Base-by-base conservation (phyloP, 2,329 filamentous ascomycete species). In the Anisogramma anomala region DNA sequence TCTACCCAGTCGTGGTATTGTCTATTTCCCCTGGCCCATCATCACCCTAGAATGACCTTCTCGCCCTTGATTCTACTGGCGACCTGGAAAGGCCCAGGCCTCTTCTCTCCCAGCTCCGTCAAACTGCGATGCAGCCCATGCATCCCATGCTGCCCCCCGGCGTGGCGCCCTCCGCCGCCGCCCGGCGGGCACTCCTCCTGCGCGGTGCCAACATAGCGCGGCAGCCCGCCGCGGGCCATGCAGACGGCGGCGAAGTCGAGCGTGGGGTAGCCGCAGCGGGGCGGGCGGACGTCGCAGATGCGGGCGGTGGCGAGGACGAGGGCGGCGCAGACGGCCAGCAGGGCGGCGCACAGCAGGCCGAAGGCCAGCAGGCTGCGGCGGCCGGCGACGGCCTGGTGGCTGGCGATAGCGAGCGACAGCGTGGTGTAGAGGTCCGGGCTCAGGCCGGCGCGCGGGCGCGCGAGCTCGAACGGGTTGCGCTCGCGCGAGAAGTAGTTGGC, bases 311-410 rank as follows among this genome's bases (percentile, higher is more conserved):
- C 28, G 22, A 42, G 17, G 20, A 42, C 38, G 1, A 15, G 7
- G 9, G 40, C 33, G 3, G 40, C 10, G 40, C 34, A 26, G 17
- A 37, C 33, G 8, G 40, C 10, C 3, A 42, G 23, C 13, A 42
- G 34, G 3, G 30, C 5, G 14, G 27, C 33, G 20, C 33, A 38
- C 6, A 42, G 30, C 4, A 42, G n/a, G 3, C 40, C 40, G 14
- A 42, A 42, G n/a, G 33, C 23, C 40, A 34, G 33, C 18, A 34
- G 27, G 6, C 27, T 33, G 34, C 22, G 26, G 4, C n/a, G 6
- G 22, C 40, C 40, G n/a, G 40, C 40, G 10, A 42, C 14, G 34
- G 38, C 40, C 40, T 42, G 40, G 40, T 38, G 40, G 40, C 40
- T 42, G 17, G 15, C 23, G n/a, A 42, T 38, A 17, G 40, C 40